Base-by-base conservation (phyloP, 2,329 filamentous ascomycete species). In the Alternaria arborescens region DNA sequence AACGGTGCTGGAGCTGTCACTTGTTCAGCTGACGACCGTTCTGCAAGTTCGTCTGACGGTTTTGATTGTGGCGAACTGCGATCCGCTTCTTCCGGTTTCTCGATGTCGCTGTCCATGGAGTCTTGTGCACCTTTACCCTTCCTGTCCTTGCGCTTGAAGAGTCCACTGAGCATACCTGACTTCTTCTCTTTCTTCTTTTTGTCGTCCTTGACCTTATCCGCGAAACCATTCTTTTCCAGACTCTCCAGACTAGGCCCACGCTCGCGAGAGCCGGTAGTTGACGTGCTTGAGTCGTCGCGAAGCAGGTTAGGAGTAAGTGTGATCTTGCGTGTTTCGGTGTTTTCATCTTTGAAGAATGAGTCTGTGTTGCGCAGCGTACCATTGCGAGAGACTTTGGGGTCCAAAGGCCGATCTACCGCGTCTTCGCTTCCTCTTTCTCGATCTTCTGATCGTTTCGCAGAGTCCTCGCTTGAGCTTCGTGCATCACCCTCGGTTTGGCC, bases 291-390 rank as follows among this genome's bases (percentile, higher is more conserved):
- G 66, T 97, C 94, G 68, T 98, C 94, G 42, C 94, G 89, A 41
- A 98, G 82, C 54, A 99, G 81, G 69, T 97, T 97, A 1, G 95
- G 95, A 4, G 95, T 99, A 44, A 99, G 86, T 0, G 94, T 97
- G 68, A 99, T 98, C 82, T 98, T 98, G 79, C 96, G 93, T 3
- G 95, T 97, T 79, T 98, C 95, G 38, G 93, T 91, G 32, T 88
- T 93, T 73, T 99, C 94, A 73, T 98, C 95, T 78, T 93, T 97
- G 84, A 97, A 97, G 83, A 98, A 97, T 1, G 94, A 97, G 79
- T 98, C 94, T 5, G 93, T 94, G 75, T 96, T 96, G 65, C 94
- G 88, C 44, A 97, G 86, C 22, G 91, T 94, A 42, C 93, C 93
- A 70, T 97, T 96, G 65, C 90, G 88, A 36, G 92, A 93, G 2